phyloP scores from a whole-genome alignment of 345 rosid species.

The Sisymbrium irio region DNA sequence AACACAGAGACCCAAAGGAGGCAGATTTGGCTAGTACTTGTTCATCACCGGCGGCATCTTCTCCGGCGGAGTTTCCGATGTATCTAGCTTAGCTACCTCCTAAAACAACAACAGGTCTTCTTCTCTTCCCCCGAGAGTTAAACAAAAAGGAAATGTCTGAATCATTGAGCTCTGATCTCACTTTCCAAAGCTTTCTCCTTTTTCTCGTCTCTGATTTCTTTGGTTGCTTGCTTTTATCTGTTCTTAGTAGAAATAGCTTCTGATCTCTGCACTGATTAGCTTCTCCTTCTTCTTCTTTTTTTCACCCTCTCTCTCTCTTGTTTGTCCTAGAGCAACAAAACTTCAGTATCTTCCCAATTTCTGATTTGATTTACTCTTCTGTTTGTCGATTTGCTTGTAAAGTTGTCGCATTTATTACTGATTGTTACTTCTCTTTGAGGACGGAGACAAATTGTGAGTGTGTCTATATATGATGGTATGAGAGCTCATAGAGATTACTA shows the following conservation, averaged over 20 bases:
- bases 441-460: not conserved
- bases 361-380: constrained; percentile 8
- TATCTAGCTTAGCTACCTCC: not conserved
- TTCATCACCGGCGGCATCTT: constrained; percentile 22
- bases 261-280: constrained; percentile 23
- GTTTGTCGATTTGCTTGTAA: constrained; percentile 15
- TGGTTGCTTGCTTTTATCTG: constrained; percentile 16
- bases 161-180: constrained; percentile 30
- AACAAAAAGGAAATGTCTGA: constrained; percentile 1
- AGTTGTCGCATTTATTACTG: constrained; percentile 13
- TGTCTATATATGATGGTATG: not conserved
- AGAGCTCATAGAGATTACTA: not conserved
- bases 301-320: not conserved
- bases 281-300: not conserved
- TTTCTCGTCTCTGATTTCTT: constrained; percentile 14
- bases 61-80: constrained; percentile 32
- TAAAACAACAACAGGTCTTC: not conserved
- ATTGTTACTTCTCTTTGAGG: not conserved
- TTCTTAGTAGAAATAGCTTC: constrained; percentile 27
- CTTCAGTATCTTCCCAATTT: not conserved
- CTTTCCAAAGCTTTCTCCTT: constrained; percentile 7
- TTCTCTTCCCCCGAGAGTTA: constrained; percentile 5
- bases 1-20: not conserved
- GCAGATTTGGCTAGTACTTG: constrained; percentile 17
- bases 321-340: not conserved